These are phyloP conservation scores for Rhynchospora breviuscula DNA, from an alignment of 176 grass and related monocot genomes.

Conservation along the genomic window DNA sequence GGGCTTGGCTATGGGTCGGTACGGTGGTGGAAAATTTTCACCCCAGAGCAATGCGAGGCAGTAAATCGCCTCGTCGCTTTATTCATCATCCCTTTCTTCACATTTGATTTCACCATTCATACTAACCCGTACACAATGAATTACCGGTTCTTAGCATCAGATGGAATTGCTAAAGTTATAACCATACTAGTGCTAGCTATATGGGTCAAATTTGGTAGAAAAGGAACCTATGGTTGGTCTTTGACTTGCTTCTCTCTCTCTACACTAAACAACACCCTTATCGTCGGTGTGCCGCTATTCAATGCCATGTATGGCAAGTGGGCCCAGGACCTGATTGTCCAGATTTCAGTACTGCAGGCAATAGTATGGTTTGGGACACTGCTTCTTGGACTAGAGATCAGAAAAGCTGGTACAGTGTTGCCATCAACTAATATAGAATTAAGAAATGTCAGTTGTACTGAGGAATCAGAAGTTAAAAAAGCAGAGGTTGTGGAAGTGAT, in stretches of 20 bases:
- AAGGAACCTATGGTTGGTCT: conserved; percentile 27
- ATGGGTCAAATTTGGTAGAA: conserved; percentile 26
- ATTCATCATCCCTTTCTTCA: conserved; percentile 85
- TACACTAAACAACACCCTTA: conserved; percentile 73
- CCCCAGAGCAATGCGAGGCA: conserved; percentile 62
- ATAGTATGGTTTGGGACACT: conserved; percentile 51
- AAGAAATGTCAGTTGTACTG: neutral
- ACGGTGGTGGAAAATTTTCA: conserved; percentile 82
- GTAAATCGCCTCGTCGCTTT: conserved; percentile 62
- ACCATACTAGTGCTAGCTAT: conserved; percentile 29
- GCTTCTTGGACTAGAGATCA: conserved; percentile 59
- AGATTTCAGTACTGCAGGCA: conserved; percentile 70
- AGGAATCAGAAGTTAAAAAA: conserved; percentile 1
- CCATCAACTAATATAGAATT: neutral
- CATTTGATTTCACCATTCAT: conserved; percentile 72
- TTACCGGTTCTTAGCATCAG: conserved; percentile 56
- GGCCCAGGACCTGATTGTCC: conserved; percentile 83
- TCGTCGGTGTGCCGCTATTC: conserved; percentile 78
- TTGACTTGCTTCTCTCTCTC: conserved; percentile 79
- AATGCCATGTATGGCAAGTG: conserved; percentile 88
- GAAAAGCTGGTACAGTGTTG: conserved; percentile 33
- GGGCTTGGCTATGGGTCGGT: conserved; percentile 75
- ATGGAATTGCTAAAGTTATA: conserved; percentile 61
- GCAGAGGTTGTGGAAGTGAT: conserved; percentile 19
- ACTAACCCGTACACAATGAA: conserved; percentile 63